Percentiles rank a stretch among this genome's conserved stretches.
Evolutionary conservation across 2,329 filamentous ascomycete genomes (phyloP).

Genomic region (Colletotrichum sp.): DNA sequence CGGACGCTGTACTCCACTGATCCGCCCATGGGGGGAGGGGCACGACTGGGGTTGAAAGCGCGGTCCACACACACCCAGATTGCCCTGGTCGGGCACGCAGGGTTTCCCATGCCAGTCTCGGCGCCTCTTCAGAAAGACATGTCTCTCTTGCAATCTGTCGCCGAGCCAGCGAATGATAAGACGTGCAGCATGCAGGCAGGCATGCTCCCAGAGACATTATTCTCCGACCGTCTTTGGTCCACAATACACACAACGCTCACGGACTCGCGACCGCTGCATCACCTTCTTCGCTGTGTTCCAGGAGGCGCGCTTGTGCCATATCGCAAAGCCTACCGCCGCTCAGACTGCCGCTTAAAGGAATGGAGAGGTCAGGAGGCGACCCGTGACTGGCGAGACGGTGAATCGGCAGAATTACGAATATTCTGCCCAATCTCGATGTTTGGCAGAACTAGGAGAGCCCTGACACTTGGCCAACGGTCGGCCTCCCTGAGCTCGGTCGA

Average conservation of each 20-base stretch:
- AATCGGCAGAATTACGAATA: neutral
- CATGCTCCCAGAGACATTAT: neutral
- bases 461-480: neutral
- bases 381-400: neutral
- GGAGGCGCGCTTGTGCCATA: neutral
- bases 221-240: conserved; percentile 1
- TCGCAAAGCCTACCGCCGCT: neutral
- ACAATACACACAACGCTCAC: neutral
- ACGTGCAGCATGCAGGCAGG: neutral
- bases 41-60: neutral
- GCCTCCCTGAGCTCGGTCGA: neutral
- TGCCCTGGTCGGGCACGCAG: neutral
- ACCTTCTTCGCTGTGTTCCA: neutral
- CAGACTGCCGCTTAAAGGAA: conserved; percentile 3
- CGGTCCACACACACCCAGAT: neutral
- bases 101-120: conserved; percentile 9
- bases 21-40: conserved; percentile 5
- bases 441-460: neutral
- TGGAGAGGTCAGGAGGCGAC: neutral
- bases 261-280: neutral
- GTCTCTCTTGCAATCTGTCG: neutral
- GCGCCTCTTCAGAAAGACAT: conserved; percentile 7
- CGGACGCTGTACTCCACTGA: conserved; percentile 9
- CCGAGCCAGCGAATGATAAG: neutral
- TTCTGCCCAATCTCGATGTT: neutral